Base-by-base conservation (phyloP, 169 alveolate genomes). In the Plasmodium gaboni region DNA sequence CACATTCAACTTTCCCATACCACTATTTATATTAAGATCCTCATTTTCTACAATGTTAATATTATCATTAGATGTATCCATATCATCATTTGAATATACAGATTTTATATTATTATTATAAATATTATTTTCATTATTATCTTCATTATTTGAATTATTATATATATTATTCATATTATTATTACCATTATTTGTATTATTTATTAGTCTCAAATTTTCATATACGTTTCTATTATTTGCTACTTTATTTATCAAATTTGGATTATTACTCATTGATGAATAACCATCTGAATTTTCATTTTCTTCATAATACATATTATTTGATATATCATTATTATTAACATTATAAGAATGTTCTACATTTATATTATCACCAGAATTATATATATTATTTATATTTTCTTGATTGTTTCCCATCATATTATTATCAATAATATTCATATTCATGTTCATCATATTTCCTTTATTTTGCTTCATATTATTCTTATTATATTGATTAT, bases 131-230 rank as follows among this genome's bases (percentile, higher is more conserved):
- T 61, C 28, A 61, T 13, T 61, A 19, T 24, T 61, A 1, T 13
- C n/a, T 61, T 22, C 44, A 61, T 22, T 61, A 61, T 24, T 61
- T 1, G 7, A 1, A 61, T 24, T 19, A 26, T n/a, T 65, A 65
- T 32, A 10, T 13, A n/a, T 28, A 63, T 63, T 22, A 10, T 28
- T 12, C 72, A 63, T 63, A 65, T 32, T 26, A 65, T 32, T 32
- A 65, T 32, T 28, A 9, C 15, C n/a, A 65, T 24, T 65, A 32
- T 32, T 17, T 10, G 22, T 61, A 10, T 61, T 61, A 24, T 61
- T 61, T 61, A 22, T 61, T 61, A 61, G 32, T 61, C 28, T 61
- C 28, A 7, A 17, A 10, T 61, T 61, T 61, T 61, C 70, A 61
- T 24, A 24, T 7, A 61, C 22, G 24, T 61, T 61, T 19, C 70